Conservation (phyloP, 805 yeast species). For the Saccharomycopsis lassenensis region DNA sequence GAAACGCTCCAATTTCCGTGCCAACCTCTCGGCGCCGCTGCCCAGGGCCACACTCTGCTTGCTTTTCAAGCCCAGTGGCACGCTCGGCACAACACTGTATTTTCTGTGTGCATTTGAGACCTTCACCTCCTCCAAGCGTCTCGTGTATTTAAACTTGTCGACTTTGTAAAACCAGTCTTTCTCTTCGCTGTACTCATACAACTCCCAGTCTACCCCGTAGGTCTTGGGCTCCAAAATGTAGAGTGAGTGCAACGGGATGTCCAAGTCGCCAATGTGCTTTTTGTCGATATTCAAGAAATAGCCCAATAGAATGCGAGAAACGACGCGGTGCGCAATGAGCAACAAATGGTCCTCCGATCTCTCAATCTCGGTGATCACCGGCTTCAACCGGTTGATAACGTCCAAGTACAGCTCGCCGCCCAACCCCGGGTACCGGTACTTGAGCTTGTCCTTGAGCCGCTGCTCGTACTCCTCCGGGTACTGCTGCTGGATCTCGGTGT, state of each 20-base stretch:
- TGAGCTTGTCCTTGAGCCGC: conserved; percentile 64
- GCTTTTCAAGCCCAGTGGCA: conserved; percentile 9
- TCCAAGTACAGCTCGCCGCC: conserved; percentile 96
- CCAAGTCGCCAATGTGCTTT: conserved; percentile 77
- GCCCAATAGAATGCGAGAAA: conserved; percentile 75
- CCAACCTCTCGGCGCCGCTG: no score
- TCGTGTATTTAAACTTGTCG: conserved; percentile 24
- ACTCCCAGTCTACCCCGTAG: conserved; percentile 87
- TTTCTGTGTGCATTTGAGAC: conserved; percentile 6
- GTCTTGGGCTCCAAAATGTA: conserved; percentile 89
- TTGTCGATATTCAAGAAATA: conserved; percentile 77
- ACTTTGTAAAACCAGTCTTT: conserved; percentile 68
- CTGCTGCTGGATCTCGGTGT: conserved; percentile 63
- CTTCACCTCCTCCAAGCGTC: conserved; percentile 11
- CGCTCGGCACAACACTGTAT: no score
- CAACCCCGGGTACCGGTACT: conserved; percentile 90
- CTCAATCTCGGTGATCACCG: conserved; percentile 86
- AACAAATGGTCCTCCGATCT: conserved; percentile 80
- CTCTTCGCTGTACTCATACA: conserved; percentile 77
- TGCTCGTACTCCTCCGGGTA: conserved; percentile 73
- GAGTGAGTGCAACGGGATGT: conserved; percentile 86
- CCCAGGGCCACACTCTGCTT: conserved; percentile 18
- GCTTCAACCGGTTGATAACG: conserved; percentile 81
- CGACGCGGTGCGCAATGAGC: conserved; percentile 82
- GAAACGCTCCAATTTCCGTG: no score